Conservation (phyloP, 2,329 filamentous ascomycete species). For the Xylariomycetidae sp. region DNA sequence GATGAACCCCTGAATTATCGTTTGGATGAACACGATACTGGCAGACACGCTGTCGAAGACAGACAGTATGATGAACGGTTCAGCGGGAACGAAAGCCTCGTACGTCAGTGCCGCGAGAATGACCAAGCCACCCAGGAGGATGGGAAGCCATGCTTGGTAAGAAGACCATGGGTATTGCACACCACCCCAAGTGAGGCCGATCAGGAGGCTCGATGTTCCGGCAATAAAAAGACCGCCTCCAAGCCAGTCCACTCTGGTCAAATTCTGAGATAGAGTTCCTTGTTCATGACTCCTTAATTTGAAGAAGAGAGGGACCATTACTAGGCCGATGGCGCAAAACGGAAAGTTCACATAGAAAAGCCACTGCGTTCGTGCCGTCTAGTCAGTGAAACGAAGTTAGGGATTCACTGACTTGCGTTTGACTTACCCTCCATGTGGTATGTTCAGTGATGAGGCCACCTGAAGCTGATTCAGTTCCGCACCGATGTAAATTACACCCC, state of each 20-base stretch:
- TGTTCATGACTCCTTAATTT: slow-evolving; percentile 4
- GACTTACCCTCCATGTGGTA: slow-evolving; percentile 4
- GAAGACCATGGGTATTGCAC: slow-evolving; percentile 30
- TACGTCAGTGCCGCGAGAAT: slow-evolving; percentile 15
- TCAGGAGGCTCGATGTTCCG: slow-evolving; percentile 43
- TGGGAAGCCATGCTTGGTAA: slow-evolving; percentile 22
- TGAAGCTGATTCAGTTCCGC: too few relatives aligned
- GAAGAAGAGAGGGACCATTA: slow-evolving; percentile 13
- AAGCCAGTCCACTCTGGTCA: slow-evolving; percentile 38
- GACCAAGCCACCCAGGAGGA: slow-evolving; percentile 13
- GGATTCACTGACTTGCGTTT: not conserved
- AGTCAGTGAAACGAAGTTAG: not conserved
- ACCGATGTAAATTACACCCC: too few relatives aligned
- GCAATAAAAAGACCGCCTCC: slow-evolving; percentile 43
- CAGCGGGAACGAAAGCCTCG: slow-evolving; percentile 10
- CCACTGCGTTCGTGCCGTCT: slow-evolving; percentile 6
- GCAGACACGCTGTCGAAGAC: slow-evolving; percentile 6
- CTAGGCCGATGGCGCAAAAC: slow-evolving; percentile 13
- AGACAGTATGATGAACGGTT: slow-evolving; percentile 8
- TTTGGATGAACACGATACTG: slow-evolving; percentile 4
- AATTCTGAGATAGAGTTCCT: slow-evolving; percentile 1
- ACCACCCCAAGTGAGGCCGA: slow-evolving; percentile 45
- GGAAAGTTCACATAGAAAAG: slow-evolving; percentile 18
- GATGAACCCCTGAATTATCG: not conserved
- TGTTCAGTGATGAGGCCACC: slow-evolving; percentile 11